phyloP scores from a whole-genome alignment of 148 eudicot species.

The Talinum fruticosum region DNA sequence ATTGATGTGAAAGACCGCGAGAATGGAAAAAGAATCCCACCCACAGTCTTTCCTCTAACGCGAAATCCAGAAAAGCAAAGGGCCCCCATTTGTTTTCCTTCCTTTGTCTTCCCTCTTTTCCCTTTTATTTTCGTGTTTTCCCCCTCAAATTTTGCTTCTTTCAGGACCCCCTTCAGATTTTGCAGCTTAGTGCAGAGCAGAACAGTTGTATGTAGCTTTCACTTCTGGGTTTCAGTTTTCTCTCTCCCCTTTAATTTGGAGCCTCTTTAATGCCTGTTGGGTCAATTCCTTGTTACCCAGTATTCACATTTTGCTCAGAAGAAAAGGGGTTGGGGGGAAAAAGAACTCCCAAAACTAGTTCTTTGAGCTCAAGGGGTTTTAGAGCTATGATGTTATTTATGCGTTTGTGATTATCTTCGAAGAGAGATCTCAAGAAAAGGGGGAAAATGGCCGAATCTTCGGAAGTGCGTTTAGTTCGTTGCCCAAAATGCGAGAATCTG shows the following conservation, averaged over 20 bases:
- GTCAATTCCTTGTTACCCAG: constrained; percentile 26
- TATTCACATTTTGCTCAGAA: constrained; percentile 20
- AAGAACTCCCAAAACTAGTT: not conserved
- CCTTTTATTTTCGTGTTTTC: not conserved
- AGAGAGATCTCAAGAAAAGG: constrained; percentile 8
- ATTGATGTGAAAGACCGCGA: constrained; percentile 5
- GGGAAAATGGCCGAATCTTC: constrained; percentile 55
- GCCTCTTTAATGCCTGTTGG: constrained; percentile 7
- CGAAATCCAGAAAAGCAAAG: constrained; percentile 4
- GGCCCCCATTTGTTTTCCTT: constrained; percentile 1
- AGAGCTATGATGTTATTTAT: constrained; percentile 18
- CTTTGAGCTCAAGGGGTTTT: not conserved
- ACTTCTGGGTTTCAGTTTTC: constrained; percentile 28
- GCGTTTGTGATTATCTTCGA: not conserved
- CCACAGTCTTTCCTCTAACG: not conserved
- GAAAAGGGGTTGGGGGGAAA: constrained; percentile 9
- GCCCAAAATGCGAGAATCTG: constrained; percentile 81
- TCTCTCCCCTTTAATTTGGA: constrained; percentile 17
- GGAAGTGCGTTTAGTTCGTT: constrained; percentile 70
- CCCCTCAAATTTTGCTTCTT: not conserved
- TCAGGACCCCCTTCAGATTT: not conserved
- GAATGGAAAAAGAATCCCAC: constrained; percentile 3
- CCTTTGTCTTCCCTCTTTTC: not conserved
- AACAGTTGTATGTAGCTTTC: constrained; percentile 26
- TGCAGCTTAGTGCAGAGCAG: not conserved